Evolutionary conservation across 805 yeast genomes (phyloP).

Genomic region (Saturnispora silvae): DNA sequence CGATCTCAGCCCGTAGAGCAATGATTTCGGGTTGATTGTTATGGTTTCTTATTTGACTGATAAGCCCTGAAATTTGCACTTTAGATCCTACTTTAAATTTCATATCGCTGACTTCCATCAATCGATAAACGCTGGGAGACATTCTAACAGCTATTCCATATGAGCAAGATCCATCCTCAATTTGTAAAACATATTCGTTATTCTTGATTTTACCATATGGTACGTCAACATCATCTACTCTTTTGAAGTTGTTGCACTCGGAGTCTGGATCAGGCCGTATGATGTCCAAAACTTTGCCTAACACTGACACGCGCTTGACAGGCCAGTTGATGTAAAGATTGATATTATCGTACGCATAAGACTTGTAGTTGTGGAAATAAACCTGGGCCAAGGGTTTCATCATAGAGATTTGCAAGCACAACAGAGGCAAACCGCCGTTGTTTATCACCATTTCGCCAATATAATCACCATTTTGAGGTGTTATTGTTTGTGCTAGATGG

Average conservation of each 20-base stretch:
- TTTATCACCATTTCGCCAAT: background rate
- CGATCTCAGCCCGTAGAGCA: constrained; percentile 20
- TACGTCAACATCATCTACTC: background rate
- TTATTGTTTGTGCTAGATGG: constrained; percentile 24
- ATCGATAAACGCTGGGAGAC: background rate
- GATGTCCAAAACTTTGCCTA: constrained; percentile 21
- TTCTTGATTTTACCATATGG: constrained; percentile 3
- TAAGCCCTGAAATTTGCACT: constrained; percentile 2
- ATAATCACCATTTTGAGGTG: background rate
- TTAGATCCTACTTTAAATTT: background rate
- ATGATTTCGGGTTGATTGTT: constrained; percentile 22
- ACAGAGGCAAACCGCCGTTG: constrained; percentile 21
- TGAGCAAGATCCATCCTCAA: constrained; percentile 9
- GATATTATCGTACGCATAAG: constrained; percentile 12
- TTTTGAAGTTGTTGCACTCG: background rate
- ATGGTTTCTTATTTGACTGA: background rate
- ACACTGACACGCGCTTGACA: constrained; percentile 23
- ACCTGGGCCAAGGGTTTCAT: constrained; percentile 15
- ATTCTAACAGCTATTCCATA: constrained; percentile 1
- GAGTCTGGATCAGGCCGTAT: background rate
- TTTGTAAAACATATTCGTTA: constrained; percentile 1
- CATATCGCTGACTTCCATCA: background rate
- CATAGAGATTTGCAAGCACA: constrained; percentile 22
- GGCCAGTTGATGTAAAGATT: constrained; percentile 35
- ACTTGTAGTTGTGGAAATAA: constrained; percentile 17